Evolutionary conservation across 441 rosid genomes (phyloP), one percentile per base, ranked within the genome.

Genomic region (Euphorbia celastroides): DNA sequence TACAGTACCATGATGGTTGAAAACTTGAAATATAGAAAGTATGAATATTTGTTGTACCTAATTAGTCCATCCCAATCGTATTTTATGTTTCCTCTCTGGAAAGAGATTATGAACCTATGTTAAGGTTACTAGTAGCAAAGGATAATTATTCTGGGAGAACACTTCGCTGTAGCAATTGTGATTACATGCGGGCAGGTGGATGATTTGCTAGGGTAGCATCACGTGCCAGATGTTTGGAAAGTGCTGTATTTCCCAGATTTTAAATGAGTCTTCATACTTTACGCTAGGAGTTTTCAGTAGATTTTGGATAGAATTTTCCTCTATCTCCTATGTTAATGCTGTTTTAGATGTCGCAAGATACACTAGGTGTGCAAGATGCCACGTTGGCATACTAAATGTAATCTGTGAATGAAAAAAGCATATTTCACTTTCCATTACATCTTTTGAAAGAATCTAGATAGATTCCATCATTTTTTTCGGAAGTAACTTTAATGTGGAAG

Each of bases 301-400:
- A 60, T 34, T 63, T 26, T n/a, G 14, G 28, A 16, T 2, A n/a
- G 16, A 48, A 48, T 16, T 2, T 17, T 20, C 52, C 17, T 5
- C 26, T 2, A 11, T 42, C 42, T 60, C 14, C n/a, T 2, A 7
- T 12, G 8, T 17, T 26, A 22, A 62, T 0, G 34, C 51, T 50
- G 20, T 36, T n/a, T 20, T 62, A 42, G 54, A 62, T 57, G 54
- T 30, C 34, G 17, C 26, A 12, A 38, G 1, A 23, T 55, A 19
- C 14, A 42, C 27, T 41, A 20, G 64, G 64, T 26, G n/a, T n/a
- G 36, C 48, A 60, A 36, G 64, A 60, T 60, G 64, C 48, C 64
- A 36, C 5, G 23, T 32, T 10, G 7, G 26, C 63, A 31, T 27
- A 28, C 34, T n/a, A 56, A 55, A 25, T 56, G 12, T 30, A 26